Conservation (phyloP, 2,329 filamentous ascomycete species). For the Acephala macrosclerotiorum region DNA sequence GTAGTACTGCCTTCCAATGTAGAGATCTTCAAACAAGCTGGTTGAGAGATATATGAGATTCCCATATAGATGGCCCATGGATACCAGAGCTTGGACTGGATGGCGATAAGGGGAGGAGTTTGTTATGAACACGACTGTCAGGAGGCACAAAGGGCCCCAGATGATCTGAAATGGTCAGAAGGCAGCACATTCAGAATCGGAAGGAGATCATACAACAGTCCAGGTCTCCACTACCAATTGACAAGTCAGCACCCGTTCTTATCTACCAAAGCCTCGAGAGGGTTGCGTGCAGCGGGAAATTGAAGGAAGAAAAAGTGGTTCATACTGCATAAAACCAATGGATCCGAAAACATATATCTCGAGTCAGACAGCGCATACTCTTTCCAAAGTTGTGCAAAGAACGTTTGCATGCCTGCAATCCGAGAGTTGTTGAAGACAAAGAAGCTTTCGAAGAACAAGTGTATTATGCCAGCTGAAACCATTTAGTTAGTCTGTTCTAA, state of each 20-base stretch:
- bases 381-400: slow-evolving; percentile 64
- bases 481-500: not conserved
- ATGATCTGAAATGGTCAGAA: slow-evolving; percentile 48
- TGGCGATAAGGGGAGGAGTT: slow-evolving; percentile 54
- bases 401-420: slow-evolving; percentile 49
- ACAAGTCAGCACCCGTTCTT: not conserved
- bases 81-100: slow-evolving; percentile 53
- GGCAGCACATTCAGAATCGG: too few species aligned
- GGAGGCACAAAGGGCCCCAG: slow-evolving; percentile 66
- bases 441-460: slow-evolving; percentile 50
- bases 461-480: slow-evolving; percentile 39
- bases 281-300: not conserved
- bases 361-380: slow-evolving; percentile 65
- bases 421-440: slow-evolving; percentile 52
- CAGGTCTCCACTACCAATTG: slow-evolving; percentile 41
- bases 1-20: slow-evolving; percentile 57
- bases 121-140: slow-evolving; percentile 55
- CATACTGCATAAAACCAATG: slow-evolving; percentile 55
- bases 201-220: slow-evolving; percentile 49
- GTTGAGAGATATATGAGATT: slow-evolving; percentile 67
- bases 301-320: not conserved
- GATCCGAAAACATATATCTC: slow-evolving; percentile 59
- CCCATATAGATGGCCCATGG: slow-evolving; percentile 53
- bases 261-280: not conserved
- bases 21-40: slow-evolving; percentile 56